Evolutionary conservation across 192 early-diverging fungal species (phyloP).

Genomic region (Podila clonocystis): DNA sequence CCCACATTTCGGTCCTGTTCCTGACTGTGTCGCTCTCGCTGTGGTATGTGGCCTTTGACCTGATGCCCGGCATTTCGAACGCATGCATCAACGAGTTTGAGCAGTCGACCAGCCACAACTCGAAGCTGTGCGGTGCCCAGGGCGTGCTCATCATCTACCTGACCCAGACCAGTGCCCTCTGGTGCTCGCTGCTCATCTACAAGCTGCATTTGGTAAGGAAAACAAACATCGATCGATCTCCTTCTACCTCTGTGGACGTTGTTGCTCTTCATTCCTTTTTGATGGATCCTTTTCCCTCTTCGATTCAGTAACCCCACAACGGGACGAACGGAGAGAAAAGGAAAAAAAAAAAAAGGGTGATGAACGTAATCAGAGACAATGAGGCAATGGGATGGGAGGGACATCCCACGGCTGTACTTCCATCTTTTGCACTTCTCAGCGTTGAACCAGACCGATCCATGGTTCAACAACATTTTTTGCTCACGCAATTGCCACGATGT

Average conservation of each 20-base stretch:
- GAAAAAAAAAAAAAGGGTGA: neutral
- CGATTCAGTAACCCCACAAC: neutral
- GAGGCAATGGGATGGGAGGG: no score
- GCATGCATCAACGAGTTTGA: constrained; percentile 46
- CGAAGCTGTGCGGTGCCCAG: constrained; percentile 30
- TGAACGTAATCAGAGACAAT: no score
- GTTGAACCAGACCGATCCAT: no score
- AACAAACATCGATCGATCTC: neutral
- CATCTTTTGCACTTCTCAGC: no score
- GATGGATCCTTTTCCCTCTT: neutral
- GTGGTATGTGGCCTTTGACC: constrained; percentile 40
- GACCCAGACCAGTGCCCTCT: constrained; percentile 37
- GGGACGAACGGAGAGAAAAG: neutral
- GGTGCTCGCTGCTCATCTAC: constrained; percentile 44
- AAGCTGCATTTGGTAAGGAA: constrained; percentile 43
- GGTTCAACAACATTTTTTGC: no score
- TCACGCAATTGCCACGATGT: no score
- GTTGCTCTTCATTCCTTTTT: no score
- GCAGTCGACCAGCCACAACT: constrained; percentile 31
- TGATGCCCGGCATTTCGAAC: constrained; percentile 44
- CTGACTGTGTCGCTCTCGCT: constrained; percentile 26
- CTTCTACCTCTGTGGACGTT: neutral
- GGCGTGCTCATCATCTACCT: constrained; percentile 44
- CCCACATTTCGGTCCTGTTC: constrained; percentile 44
- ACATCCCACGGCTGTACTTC: no score